Evolutionary conservation across 2,329 filamentous ascomycete genomes (phyloP).

Genomic region (Chrysoporthe puriensis): DNA sequence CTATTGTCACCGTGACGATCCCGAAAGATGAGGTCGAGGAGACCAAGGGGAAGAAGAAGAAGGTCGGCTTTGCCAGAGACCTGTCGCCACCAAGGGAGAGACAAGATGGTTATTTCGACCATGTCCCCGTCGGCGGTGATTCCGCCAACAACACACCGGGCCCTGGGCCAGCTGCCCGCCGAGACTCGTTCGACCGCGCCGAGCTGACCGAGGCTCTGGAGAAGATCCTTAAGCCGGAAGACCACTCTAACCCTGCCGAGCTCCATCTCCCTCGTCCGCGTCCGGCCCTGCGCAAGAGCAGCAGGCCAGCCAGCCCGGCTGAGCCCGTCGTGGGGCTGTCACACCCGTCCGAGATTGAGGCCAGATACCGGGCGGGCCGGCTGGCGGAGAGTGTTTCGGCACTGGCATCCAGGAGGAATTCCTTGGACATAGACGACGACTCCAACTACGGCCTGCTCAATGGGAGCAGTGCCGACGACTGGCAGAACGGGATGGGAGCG

Average conservation of each 20-base stretch:
- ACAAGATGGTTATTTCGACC: conserved; percentile 29
- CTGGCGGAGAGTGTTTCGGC: conserved; percentile 40
- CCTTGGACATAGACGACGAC: conserved; percentile 32
- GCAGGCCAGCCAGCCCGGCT: conserved; percentile 25
- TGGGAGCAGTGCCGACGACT: conserved; percentile 9
- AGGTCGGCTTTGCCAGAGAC: conserved; percentile 35
- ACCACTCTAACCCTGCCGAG: conserved; percentile 25
- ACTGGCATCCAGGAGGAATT: conserved; percentile 35
- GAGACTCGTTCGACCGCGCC: conserved; percentile 35
- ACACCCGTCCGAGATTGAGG: conserved; percentile 39
- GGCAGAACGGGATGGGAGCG: background rate
- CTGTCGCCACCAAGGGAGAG: conserved; percentile 15
- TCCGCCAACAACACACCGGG: conserved; percentile 28
- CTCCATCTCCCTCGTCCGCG: conserved; percentile 30
- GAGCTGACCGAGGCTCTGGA: conserved; percentile 34
- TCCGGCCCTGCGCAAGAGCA: conserved; percentile 35
- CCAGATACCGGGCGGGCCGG: conserved; percentile 41
- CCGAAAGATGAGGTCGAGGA: conserved; percentile 23
- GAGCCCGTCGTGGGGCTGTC: conserved; percentile 28
- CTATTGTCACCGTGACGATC: conserved; percentile 23
- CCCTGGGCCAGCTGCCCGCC: conserved; percentile 19
- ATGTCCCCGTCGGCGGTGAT: conserved; percentile 18
- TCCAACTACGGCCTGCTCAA: conserved; percentile 15
- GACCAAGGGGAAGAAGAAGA: conserved; percentile 36
- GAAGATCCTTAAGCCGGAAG: conserved; percentile 33